A percentile compares a stretch with the other conserved stretches of the same genome.
Evolutionary conservation across 2,329 filamentous ascomycete genomes (phyloP).

Genomic region (Podosphaera aphanis): DNA sequence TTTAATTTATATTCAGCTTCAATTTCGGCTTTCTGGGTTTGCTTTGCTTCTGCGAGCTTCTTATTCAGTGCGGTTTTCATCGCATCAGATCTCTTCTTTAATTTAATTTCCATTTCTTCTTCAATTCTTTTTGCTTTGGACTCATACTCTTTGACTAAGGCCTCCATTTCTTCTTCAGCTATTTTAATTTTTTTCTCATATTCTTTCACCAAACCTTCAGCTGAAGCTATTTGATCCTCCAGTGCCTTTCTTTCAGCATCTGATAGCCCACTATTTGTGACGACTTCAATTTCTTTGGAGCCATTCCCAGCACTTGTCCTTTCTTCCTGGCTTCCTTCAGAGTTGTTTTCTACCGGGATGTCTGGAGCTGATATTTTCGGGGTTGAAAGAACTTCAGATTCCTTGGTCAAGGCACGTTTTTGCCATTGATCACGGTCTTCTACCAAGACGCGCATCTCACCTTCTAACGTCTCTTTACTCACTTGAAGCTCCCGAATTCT

Average conservation of each 20-base stretch:
- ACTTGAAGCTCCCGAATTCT: slow-evolving; percentile 65
- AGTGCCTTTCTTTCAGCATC: slow-evolving; percentile 19
- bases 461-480: slow-evolving; percentile 39
- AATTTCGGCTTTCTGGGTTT: slow-evolving; percentile 29
- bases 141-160: slow-evolving; percentile 40
- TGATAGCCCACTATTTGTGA: slow-evolving; percentile 17
- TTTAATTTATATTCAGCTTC: slow-evolving; percentile 23
- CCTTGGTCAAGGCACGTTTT: slow-evolving; percentile 23
- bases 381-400: slow-evolving; percentile 22
- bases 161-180: slow-evolving; percentile 38
- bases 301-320: slow-evolving; percentile 8
- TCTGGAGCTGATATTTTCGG: slow-evolving; percentile 11
- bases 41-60: slow-evolving; percentile 34
- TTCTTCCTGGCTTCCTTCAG: slow-evolving; percentile 34
- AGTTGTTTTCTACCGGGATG: slow-evolving; percentile 22
- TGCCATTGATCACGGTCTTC: slow-evolving; percentile 60
- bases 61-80: slow-evolving; percentile 46
- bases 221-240: neutral
- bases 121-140: slow-evolving; percentile 34
- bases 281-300: neutral
- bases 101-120: slow-evolving; percentile 31
- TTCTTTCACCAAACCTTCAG: slow-evolving; percentile 25
- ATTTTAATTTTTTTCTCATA: slow-evolving; percentile 32
- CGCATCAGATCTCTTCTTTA: slow-evolving; percentile 42
- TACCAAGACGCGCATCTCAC: slow-evolving; percentile 70